Evolutionary conservation across 495 filamentous ascomycete genomes (phyloP).

Genomic region (Bryoglossum gracile): DNA sequence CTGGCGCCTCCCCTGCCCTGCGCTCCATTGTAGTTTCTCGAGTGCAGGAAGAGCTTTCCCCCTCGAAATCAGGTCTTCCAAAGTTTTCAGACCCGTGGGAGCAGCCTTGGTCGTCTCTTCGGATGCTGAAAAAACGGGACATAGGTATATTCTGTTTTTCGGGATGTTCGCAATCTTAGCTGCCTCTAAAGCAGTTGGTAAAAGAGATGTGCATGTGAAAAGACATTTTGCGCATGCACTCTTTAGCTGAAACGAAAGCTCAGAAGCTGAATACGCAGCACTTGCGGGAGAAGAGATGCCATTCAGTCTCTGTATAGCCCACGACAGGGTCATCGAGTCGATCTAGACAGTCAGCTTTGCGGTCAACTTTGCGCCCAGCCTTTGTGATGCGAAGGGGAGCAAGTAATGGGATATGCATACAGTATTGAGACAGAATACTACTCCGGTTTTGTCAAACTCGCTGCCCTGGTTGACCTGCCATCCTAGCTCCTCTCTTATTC

Average conservation of each 20-base stretch:
- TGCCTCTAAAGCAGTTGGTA: background rate
- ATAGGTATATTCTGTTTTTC: background rate
- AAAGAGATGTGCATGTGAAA: background rate
- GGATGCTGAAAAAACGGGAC: background rate
- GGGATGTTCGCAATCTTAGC: background rate
- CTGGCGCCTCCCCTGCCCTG: background rate
- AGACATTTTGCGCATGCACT: background rate
- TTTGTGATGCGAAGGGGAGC: background rate
- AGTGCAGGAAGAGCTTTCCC: background rate
- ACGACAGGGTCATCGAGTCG: background rate
- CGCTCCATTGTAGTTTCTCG: background rate
- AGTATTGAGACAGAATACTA: background rate
- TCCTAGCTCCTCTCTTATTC: background rate
- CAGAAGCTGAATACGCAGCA: background rate
- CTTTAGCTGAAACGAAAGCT: background rate
- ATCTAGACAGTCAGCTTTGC: background rate
- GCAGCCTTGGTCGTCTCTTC: background rate
- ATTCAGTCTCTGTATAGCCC: constrained; percentile 1
- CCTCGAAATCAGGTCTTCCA: background rate
- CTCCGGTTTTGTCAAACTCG: background rate
- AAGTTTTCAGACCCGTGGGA: background rate
- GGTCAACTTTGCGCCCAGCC: too few species aligned
- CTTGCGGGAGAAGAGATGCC: background rate
- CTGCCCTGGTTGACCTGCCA: background rate
- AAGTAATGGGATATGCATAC: background rate